Conservation (phyloP, 768 basidiomycete genomes). For the Tylopilus cervinicoccineus region DNA sequence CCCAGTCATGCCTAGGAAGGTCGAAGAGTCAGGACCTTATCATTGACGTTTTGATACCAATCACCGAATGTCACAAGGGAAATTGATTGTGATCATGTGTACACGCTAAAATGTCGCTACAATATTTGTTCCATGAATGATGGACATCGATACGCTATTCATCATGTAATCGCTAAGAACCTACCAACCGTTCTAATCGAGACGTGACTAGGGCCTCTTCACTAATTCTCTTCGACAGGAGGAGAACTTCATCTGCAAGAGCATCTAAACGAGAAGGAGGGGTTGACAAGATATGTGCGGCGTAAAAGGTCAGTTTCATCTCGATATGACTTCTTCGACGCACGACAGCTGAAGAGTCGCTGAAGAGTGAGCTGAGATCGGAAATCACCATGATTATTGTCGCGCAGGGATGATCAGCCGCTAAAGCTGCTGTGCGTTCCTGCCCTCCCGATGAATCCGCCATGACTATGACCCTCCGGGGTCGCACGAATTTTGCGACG, state of each 20-base stretch:
- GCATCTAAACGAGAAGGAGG: slow-evolving; percentile 39
- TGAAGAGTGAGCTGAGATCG: slow-evolving; percentile 24
- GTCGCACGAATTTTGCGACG: slow-evolving; percentile 47
- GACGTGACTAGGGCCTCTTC: slow-evolving; percentile 9
- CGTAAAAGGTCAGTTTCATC: slow-evolving; percentile 69
- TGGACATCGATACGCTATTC: background rate
- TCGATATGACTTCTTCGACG: slow-evolving; percentile 34
- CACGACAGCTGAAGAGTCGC: slow-evolving; percentile 1
- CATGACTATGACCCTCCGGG: slow-evolving; percentile 29
- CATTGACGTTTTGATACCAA: background rate
- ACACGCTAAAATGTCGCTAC: background rate
- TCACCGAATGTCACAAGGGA: background rate
- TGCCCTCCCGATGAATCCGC: background rate
- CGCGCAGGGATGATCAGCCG: slow-evolving; percentile 14
- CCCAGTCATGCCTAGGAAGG: slow-evolving; percentile 13
- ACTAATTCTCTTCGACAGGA: slow-evolving; percentile 26
- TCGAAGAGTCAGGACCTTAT: background rate
- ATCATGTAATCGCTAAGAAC: background rate
- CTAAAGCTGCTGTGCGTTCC: background rate
- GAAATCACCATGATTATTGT: slow-evolving; percentile 24
- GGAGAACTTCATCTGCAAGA: slow-evolving; percentile 40
- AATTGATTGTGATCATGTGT: background rate
- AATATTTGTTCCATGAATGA: background rate
- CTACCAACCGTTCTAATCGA: background rate
- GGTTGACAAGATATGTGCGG: slow-evolving; percentile 53